phyloP scores from a whole-genome alignment of 2,329 filamentous ascomycete species.

The Arthrobotrys iridis region DNA sequence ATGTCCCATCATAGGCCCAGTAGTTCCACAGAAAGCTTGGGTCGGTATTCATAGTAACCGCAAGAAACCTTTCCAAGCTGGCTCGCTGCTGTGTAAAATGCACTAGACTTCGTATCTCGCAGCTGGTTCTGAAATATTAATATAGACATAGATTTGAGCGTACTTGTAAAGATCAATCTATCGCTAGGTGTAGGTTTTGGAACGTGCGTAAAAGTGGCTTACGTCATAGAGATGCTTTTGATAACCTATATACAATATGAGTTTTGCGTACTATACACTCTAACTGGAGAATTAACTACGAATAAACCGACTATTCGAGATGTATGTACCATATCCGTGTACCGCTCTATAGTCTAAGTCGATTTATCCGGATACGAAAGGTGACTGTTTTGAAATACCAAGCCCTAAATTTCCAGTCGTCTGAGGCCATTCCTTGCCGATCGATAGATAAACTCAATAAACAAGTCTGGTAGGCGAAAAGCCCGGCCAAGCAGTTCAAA shows the following conservation, averaged over 20 bases:
- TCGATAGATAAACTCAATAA: background rate
- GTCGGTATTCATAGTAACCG: background rate
- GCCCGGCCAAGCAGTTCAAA: background rate
- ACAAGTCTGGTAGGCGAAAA: too few species aligned
- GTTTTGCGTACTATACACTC: slow-evolving; percentile 23
- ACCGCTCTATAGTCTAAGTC: background rate
- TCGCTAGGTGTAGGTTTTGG: background rate
- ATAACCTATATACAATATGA: slow-evolving; percentile 26
- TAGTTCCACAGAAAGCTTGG: background rate
- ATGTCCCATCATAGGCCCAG: background rate
- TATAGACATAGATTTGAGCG: too few species aligned
- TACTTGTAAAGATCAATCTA: too few species aligned
- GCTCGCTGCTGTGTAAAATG: background rate
- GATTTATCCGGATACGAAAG: background rate
- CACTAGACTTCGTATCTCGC: background rate
- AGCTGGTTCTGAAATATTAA: background rate
- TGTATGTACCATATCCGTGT: background rate
- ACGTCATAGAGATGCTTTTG: slow-evolving; percentile 21
- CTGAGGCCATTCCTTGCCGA: background rate
- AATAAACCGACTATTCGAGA: too few species aligned
- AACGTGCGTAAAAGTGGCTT: background rate
- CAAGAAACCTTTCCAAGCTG: too few species aligned
- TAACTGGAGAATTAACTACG: slow-evolving; percentile 7
- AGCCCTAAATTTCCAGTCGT: background rate
- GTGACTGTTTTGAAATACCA: background rate